Evolutionary conservation across 2,329 filamentous ascomycete genomes (phyloP).

Genomic region (Microcyclospora tardicrescens): DNA sequence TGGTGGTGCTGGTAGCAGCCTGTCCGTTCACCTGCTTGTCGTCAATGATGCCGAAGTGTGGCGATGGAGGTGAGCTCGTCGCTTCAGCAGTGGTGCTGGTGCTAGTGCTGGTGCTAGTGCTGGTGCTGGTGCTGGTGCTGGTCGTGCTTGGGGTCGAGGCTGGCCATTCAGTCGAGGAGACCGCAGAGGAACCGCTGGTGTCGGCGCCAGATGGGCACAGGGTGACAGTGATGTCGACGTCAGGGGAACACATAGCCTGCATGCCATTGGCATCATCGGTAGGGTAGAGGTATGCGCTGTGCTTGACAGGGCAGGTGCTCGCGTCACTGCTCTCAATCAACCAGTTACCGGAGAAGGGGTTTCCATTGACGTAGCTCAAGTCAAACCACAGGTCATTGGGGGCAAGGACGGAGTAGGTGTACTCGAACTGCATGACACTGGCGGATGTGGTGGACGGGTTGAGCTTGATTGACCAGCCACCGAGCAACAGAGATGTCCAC

Average conservation of each 20-base stretch:
- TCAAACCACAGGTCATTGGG: constrained; percentile 28
- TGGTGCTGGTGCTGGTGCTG: constrained; percentile 2
- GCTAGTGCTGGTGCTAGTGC: constrained; percentile 4
- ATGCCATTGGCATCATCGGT: constrained; percentile 28
- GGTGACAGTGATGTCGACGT: constrained; percentile 20
- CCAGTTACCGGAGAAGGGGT: constrained; percentile 26
- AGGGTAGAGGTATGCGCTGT: constrained; percentile 25
- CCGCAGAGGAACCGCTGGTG: constrained; percentile 4
- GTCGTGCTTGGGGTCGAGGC: constrained; percentile 7
- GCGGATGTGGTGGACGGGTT: constrained; percentile 10
- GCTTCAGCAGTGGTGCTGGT: constrained; percentile 3
- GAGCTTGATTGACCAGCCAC: constrained; percentile 29
- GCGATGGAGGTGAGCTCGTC: background rate
- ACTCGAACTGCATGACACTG: constrained; percentile 27
- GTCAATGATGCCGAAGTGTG: too few relatives aligned
- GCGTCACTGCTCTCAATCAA: constrained; percentile 17
- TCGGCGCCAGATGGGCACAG: constrained; percentile 20
- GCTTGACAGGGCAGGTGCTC: constrained; percentile 18
- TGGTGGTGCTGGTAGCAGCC: too few relatives aligned
- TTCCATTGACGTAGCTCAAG: constrained; percentile 25
- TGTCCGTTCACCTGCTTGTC: too few relatives aligned
- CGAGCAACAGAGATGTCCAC: constrained; percentile 21
- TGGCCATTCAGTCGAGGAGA: constrained; percentile 1
- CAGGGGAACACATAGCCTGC: constrained; percentile 13
- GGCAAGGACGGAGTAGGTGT: constrained; percentile 16